phyloP scores from a whole-genome alignment of 2,329 filamentous ascomycete species.

The Curvularia sp. region DNA sequence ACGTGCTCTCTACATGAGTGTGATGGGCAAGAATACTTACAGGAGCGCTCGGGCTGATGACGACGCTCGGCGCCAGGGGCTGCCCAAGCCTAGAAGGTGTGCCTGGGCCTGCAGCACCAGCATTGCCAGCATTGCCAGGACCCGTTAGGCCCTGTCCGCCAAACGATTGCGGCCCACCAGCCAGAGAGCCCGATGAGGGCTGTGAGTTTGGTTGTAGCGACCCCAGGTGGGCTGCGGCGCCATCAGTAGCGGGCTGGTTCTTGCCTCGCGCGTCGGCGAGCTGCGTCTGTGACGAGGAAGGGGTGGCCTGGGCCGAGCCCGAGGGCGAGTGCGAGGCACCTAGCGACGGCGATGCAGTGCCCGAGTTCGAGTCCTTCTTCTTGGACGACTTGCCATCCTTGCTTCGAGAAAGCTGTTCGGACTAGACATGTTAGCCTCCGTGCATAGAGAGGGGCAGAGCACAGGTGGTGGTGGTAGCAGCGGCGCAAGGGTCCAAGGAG shows the following conservation, averaged over 20 bases:
- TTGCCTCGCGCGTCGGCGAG: constrained; percentile 87
- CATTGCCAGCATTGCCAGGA: constrained; percentile 53
- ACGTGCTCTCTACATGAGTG: not conserved
- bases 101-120: constrained; percentile 56
- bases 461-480: constrained; percentile 22
- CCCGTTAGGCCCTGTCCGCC: constrained; percentile 40
- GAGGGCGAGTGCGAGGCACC: constrained; percentile 65
- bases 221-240: constrained; percentile 31
- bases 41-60: constrained; percentile 93
- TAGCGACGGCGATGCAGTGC: constrained; percentile 79
- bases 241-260: constrained; percentile 64
- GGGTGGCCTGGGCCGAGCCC: constrained; percentile 72
- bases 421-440: constrained; percentile 63
- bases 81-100: constrained; percentile 70
- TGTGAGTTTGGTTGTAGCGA: constrained; percentile 45
- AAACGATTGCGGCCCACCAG: constrained; percentile 43
- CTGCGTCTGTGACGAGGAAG: constrained; percentile 87
- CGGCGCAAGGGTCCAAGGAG: constrained; percentile 31
- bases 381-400: constrained; percentile 84
- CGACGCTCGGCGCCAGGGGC: constrained; percentile 80
- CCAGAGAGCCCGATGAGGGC: constrained; percentile 40
- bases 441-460: constrained; percentile 37
- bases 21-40: constrained; percentile 34
- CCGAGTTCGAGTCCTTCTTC: constrained; percentile 67
- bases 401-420: constrained; percentile 86